Evolutionary conservation across 192 early-diverging fungal species (phyloP), one percentile per base, ranked within the genome.

Genomic region (Lobulomyces angularis): DNA sequence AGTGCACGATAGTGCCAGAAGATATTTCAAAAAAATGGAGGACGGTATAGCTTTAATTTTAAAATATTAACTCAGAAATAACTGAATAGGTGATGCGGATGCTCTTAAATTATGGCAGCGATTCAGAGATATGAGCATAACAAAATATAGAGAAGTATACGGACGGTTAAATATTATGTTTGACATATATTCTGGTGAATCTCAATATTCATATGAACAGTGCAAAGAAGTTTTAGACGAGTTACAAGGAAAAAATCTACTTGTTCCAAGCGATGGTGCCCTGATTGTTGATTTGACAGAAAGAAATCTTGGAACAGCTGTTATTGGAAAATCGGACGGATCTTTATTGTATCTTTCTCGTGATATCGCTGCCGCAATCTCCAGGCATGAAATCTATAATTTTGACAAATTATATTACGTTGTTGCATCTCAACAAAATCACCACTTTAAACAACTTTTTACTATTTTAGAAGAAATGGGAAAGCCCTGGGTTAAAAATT

Each of bases 361-460:
- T 44, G 92, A 98, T 61, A 84, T 98, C 58, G 95, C 91, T 43
- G 92, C 90, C 28, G 89, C 89, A 37, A 77, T 84, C 38, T 77
- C 86, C 61, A 87, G 95, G 55, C 77, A 83, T 43, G 81, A 84
- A 36, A 76, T 66, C 37, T 88, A 84, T 60, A 64, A 85, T 38
- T 94, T 89, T 62, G 87, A 97, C 62, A 75, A 82, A 52, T 81
- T 92, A 70, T 72, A 85, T 56, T 98, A 98, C 46, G 80, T 95
- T 34, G 82, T 96, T 12, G 81, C 80, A 40, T 79, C 79, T 27
- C 83, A 85, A 44, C 95, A 98, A 61, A 82, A 82, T 52, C 69
- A 81, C 35, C 90, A 98, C 51, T 70, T 94, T 51, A 81, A 82
- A 62, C 90, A 95, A 61, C 75, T 96, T 5, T 95, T 96, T 72